A percentile compares a stretch with the other conserved stretches of the same genome.
Evolutionary conservation across 2,329 filamentous ascomycete species (phyloP).

Genomic region (Botrytis fabae): DNA sequence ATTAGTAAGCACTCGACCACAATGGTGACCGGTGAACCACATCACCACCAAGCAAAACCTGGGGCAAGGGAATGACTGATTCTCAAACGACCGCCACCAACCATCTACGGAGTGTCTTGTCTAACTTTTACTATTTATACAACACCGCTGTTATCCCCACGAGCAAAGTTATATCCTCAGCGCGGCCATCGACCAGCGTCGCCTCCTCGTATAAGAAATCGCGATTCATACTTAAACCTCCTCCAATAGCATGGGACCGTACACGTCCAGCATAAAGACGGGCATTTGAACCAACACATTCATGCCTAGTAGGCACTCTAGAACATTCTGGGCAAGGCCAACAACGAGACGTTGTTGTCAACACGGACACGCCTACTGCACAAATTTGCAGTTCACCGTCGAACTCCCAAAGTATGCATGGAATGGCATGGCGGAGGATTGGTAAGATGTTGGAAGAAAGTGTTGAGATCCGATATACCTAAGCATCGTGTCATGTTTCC

Average conservation of each 20-base stretch:
- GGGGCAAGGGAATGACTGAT: neutral
- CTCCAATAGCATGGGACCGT: neutral
- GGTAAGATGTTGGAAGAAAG: neutral
- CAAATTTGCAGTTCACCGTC: neutral
- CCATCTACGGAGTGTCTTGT: neutral
- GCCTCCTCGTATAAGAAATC: neutral
- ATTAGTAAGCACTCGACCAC: conserved; percentile 16
- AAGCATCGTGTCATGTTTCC: neutral
- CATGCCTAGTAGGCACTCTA: neutral
- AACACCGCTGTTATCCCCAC: neutral
- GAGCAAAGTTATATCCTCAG: neutral
- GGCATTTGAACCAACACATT: neutral
- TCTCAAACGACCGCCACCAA: neutral
- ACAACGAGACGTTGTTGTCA: conserved; percentile 17
- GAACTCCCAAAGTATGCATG: neutral
- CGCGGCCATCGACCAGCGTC: neutral
- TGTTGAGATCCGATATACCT: neutral
- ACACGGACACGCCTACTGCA: conserved; percentile 5
- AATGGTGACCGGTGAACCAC: neutral
- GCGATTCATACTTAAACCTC: neutral
- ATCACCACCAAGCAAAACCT: neutral
- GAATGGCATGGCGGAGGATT: neutral
- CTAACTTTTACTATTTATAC: neutral
- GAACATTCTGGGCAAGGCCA: conserved; percentile 15
- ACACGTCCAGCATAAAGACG: conserved; percentile 15